Percentiles rank a stretch among this genome's conserved stretches.
These are phyloP conservation scores for Wickerhamiella sorbophila DNA, from an alignment of 805 yeast genomes.

Conservation along the genomic window DNA sequence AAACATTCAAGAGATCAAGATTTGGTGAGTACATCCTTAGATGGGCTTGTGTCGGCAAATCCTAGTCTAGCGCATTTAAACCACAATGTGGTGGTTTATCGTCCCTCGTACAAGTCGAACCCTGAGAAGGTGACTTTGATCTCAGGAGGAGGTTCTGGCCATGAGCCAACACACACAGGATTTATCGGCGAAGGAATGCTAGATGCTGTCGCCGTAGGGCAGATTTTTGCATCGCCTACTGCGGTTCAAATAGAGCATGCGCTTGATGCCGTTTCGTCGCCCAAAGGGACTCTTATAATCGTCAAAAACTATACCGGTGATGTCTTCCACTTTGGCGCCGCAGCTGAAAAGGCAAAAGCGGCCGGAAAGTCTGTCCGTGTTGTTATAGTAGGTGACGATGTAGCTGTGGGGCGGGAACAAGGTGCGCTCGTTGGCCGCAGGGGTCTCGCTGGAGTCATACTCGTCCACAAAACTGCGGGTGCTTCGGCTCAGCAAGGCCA, in stretches of 20 bases:
- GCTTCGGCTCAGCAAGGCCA: constrained; percentile 38
- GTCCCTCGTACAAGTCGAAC: constrained; percentile 1
- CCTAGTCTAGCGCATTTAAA: constrained; percentile 3
- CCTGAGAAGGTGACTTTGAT: constrained; percentile 49
- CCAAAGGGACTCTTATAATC: constrained; percentile 58
- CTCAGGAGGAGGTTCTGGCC: constrained; percentile 94
- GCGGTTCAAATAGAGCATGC: constrained; percentile 73
- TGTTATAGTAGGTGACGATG: constrained; percentile 79
- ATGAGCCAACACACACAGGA: constrained; percentile 89
- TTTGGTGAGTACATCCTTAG: constrained; percentile 4
- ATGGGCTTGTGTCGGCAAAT: constrained; percentile 7
- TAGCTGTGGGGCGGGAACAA: constrained; percentile 80
- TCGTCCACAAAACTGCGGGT: constrained; percentile 77
- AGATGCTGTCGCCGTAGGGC: constrained; percentile 72
- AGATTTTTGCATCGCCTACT: constrained; percentile 89
- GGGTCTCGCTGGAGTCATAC: constrained; percentile 82
- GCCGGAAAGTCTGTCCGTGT: constrained; percentile 60
- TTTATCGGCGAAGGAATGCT: constrained; percentile 73
- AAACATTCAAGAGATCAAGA: constrained; percentile 2
- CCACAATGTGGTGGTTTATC: constrained; percentile 5
- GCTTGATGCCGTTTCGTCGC: constrained; percentile 40
- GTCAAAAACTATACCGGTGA: constrained; percentile 95
- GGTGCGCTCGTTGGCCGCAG: constrained; percentile 89
- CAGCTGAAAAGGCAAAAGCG: constrained; percentile 75
- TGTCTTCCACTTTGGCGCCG: constrained; percentile 80